phyloP scores from a whole-genome alignment of 257 asterid species.

The Nemophila menziesii region DNA sequence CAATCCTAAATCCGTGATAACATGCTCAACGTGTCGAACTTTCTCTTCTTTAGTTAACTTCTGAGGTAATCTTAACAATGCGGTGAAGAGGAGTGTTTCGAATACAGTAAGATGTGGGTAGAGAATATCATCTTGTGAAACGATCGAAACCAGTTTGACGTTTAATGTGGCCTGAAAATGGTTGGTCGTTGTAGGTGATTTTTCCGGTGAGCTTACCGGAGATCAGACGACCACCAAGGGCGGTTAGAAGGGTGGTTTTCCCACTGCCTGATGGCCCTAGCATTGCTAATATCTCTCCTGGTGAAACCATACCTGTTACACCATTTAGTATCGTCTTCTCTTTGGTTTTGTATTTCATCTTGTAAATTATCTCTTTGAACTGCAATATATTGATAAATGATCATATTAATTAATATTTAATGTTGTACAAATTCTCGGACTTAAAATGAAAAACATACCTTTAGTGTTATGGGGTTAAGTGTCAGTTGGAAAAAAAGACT shows the following conservation, averaged over 20 bases:
- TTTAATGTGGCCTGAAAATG: constrained; percentile 63
- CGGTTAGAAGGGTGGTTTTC: constrained; percentile 84
- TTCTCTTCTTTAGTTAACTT: constrained; percentile 43
- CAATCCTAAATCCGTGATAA: constrained; percentile 58
- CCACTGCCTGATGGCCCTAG: constrained; percentile 98
- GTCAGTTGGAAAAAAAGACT: constrained; percentile 37
- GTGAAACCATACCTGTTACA: constrained; percentile 73
- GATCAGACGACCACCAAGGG: constrained; percentile 85
- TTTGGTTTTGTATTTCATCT: constrained; percentile 34
- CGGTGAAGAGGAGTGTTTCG: constrained; percentile 78
- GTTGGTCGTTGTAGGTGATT: constrained; percentile 71
- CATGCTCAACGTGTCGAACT: constrained; percentile 61
- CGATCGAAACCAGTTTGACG: constrained; percentile 84
- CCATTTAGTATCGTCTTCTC: constrained; percentile 85
- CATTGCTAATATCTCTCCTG: constrained; percentile 93
- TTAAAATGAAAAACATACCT: too few species aligned
- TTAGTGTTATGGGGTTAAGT: constrained; percentile 48
- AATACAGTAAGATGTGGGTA: constrained; percentile 80
- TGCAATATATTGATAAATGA: constrained; percentile 20
- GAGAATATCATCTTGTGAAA: constrained; percentile 74
- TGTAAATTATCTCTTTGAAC: constrained; percentile 89
- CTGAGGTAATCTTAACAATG: constrained; percentile 64
- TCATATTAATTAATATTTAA: not conserved
- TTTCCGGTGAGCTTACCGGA: constrained; percentile 65
- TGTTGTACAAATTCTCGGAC: not conserved